Conservation (phyloP, 805 yeast genomes). For the Metschnikowia vanudenii region DNA sequence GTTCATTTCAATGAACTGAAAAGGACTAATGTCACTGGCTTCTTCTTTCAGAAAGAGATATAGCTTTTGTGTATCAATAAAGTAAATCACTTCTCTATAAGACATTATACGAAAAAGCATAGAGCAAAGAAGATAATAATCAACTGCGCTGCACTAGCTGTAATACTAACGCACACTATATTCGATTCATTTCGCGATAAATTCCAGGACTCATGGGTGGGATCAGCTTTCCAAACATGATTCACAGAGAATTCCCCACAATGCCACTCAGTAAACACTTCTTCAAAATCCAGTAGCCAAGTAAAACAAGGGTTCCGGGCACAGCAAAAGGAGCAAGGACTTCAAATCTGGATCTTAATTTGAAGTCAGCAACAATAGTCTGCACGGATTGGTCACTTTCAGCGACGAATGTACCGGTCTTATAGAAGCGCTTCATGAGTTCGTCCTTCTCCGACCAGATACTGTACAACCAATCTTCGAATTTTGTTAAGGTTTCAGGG, state of each 20-base stretch:
- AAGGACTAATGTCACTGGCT: too few relatives aligned
- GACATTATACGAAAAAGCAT: too few relatives aligned
- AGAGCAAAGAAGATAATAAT: too few relatives aligned
- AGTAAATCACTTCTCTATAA: too few relatives aligned
- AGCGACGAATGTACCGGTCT: slow-evolving; percentile 50
- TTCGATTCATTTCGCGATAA: too few relatives aligned
- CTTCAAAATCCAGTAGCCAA: slow-evolving; percentile 5
- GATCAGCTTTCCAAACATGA: too few relatives aligned
- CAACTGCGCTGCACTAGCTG: background rate
- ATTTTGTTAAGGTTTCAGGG: slow-evolving; percentile 44
- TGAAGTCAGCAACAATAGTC: slow-evolving; percentile 18
- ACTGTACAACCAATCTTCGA: slow-evolving; percentile 72
- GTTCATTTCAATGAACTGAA: too few relatives aligned
- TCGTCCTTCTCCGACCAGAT: slow-evolving; percentile 80
- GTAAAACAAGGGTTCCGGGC: slow-evolving; percentile 5
- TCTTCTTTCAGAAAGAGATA: too few relatives aligned
- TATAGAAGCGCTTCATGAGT: slow-evolving; percentile 60
- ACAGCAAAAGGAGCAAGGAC: slow-evolving; percentile 12
- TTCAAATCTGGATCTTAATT: slow-evolving; percentile 14
- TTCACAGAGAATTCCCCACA: background rate
- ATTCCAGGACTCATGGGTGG: too few relatives aligned
- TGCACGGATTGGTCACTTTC: slow-evolving; percentile 26
- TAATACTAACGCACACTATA: background rate
- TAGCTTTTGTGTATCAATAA: too few relatives aligned
- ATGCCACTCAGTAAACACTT: background rate